Evolutionary conservation across 2,329 filamentous ascomycete genomes (phyloP).

Genomic region (Talaromyces sp.): DNA sequence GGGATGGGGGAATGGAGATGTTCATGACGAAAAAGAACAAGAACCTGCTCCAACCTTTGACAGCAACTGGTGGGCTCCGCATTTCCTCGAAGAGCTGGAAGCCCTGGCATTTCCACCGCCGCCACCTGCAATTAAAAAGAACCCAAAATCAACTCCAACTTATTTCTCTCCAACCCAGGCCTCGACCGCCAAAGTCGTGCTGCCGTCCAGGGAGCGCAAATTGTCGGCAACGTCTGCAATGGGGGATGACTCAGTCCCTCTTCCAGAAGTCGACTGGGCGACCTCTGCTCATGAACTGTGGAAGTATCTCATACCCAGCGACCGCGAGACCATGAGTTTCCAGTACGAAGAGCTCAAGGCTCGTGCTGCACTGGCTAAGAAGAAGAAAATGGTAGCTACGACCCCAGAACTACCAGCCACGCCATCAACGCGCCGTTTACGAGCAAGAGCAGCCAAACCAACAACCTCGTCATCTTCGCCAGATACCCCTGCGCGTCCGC

Average conservation of each 20-base stretch:
- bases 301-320: slow-evolving; percentile 71
- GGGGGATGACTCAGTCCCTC: slow-evolving; percentile 50
- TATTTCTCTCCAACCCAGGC: slow-evolving; percentile 86
- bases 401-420: slow-evolving; percentile 38
- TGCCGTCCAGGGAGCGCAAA: slow-evolving; percentile 54
- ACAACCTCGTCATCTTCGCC: slow-evolving; percentile 20
- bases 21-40: slow-evolving; percentile 13
- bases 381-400: slow-evolving; percentile 58
- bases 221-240: slow-evolving; percentile 36
- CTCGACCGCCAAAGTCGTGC: slow-evolving; percentile 72
- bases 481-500: slow-evolving; percentile 35
- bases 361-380: slow-evolving; percentile 56
- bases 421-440: slow-evolving; percentile 58
- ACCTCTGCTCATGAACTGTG: slow-evolving; percentile 77
- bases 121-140: slow-evolving; percentile 43
- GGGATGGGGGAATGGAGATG: slow-evolving; percentile 3
- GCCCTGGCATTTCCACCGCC: slow-evolving; percentile 47
- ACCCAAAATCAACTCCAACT: slow-evolving; percentile 56
- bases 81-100: slow-evolving; percentile 65
- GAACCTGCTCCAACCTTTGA: slow-evolving; percentile 47
- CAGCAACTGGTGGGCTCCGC: slow-evolving; percentile 63
- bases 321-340: slow-evolving; percentile 70
- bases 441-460: slow-evolving; percentile 58
- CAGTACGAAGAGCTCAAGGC: slow-evolving; percentile 71
- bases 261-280: slow-evolving; percentile 79